A percentile compares a stretch with the other conserved stretches of the same genome.
Evolutionary conservation across 371 early-diverging fungal species (phyloP).

Genomic region (Dipsacomyces acuminosporus): DNA sequence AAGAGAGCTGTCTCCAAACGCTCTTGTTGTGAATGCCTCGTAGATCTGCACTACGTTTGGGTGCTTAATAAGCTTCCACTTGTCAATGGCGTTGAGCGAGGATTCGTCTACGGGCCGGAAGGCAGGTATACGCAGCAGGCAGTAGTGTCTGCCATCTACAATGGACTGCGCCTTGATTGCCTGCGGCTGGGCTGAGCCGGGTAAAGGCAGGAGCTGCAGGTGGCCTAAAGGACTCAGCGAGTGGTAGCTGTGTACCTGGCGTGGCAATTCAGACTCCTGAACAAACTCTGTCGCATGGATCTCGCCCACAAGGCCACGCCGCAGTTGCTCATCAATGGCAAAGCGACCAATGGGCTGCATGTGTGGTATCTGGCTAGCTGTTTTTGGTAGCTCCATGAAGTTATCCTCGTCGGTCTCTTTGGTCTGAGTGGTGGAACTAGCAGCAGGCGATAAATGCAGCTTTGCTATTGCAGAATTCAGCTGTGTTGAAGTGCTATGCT

Average conservation of each 20-base stretch:
- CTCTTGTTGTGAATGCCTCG: slow-evolving; percentile 93
- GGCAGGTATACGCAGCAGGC: slow-evolving; percentile 76
- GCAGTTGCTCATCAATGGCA: slow-evolving; percentile 74
- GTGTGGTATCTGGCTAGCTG: slow-evolving; percentile 60
- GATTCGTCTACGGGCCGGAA: slow-evolving; percentile 70
- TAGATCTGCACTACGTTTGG: slow-evolving; percentile 79
- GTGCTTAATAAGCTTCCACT: slow-evolving; percentile 77
- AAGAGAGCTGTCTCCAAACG: slow-evolving; percentile 83
- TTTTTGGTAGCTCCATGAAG: slow-evolving; percentile 9
- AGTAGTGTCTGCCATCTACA: slow-evolving; percentile 79
- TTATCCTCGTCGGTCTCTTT: slow-evolving; percentile 9
- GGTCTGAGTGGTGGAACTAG: too few relatives aligned
- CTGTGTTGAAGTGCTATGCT: background rate
- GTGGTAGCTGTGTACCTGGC: slow-evolving; percentile 74
- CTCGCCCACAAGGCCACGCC: slow-evolving; percentile 68
- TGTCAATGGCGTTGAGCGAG: slow-evolving; percentile 77
- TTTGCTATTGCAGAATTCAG: too few relatives aligned
- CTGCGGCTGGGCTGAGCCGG: slow-evolving; percentile 63
- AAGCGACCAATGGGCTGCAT: slow-evolving; percentile 74
- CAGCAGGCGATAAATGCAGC: too few relatives aligned
- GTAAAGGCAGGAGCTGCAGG: slow-evolving; percentile 42
- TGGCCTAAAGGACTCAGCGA: slow-evolving; percentile 73
- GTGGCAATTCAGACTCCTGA: slow-evolving; percentile 59
- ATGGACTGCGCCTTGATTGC: slow-evolving; percentile 80
- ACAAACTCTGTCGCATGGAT: slow-evolving; percentile 43